Evolutionary conservation across 2,329 filamentous ascomycete species (phyloP), one percentile per base, ranked within the genome.

Genomic region (Trichoderma polysporum): DNA sequence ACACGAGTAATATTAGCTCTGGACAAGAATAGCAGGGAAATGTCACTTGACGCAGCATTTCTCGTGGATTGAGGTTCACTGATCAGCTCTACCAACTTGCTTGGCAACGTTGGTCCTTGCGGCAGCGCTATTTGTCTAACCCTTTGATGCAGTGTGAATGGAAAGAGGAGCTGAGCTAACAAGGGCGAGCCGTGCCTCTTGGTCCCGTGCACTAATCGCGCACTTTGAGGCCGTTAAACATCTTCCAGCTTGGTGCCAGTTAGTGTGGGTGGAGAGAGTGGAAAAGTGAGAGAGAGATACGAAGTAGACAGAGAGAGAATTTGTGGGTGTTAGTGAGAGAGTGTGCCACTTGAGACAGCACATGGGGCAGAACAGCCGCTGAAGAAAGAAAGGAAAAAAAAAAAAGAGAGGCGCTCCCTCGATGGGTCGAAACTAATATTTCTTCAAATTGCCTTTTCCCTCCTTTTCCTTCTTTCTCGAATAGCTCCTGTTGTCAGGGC

Each of bases 181-280:
- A 65, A 68, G 52, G 52, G 60, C 66, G 66, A 68, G 66, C 66
- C 60, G 66, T 65, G 53, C 66, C 66, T 63, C 29, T 65, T 65
- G 60, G 60, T 53, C 33, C 45, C 52, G 60, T 52, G 41, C 66
- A 63, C 66, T 68, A 68, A 37, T 33, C 10, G 12, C 12, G 57
- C n/a, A 6, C 15, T 9, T 45, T 45, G 49, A 63, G 52, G 59
- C 33, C 39, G 49, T 45, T 63, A 19, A 31, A 39, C 22, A 49
- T 29, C 15, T 12, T 50, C 22, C 22, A 50, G 45, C 58, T 31
- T 45, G 56, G 37, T 33, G 39, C 56, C 19, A 59, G 8, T 15
- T 50, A 37, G 58, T 39, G 31, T 61, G 33, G 25, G 58, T 52
- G 58, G 31, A 35, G 58, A 52, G 58, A 19, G n/a, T n/a, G n/a